Evolutionary conservation across 2,329 filamentous ascomycete species (phyloP).

Genomic region (Ascosphaera pollenicola): DNA sequence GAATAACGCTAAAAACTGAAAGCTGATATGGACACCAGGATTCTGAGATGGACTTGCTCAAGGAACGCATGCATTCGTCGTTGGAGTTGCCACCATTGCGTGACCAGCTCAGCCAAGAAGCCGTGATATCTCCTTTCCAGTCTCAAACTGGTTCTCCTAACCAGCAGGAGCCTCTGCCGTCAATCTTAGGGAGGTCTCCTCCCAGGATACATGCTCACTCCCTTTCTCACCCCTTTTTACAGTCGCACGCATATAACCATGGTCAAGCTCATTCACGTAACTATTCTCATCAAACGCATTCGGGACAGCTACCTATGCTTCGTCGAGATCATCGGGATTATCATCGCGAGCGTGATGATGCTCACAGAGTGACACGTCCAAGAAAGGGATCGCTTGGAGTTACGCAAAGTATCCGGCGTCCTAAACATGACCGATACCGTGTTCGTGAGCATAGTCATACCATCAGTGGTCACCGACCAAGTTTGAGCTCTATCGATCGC

Average conservation of each 20-base stretch:
- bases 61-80: slow-evolving; percentile 38
- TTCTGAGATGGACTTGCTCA: slow-evolving; percentile 45
- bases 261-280: slow-evolving; percentile 38
- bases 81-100: slow-evolving; percentile 55
- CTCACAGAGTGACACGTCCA: slow-evolving; percentile 41
- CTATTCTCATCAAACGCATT: slow-evolving; percentile 13
- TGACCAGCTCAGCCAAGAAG: slow-evolving; percentile 47
- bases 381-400: slow-evolving; percentile 55
- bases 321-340: slow-evolving; percentile 28
- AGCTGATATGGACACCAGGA: slow-evolving; percentile 27
- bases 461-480: slow-evolving; percentile 39
- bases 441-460: slow-evolving; percentile 39
- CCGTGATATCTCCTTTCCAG: slow-evolving; percentile 38
- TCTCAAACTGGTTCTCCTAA: slow-evolving; percentile 20
- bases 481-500: slow-evolving; percentile 42
- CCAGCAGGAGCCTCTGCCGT: slow-evolving; percentile 58
- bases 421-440: slow-evolving; percentile 59
- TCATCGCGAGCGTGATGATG: background rate
- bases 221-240: slow-evolving; percentile 45
- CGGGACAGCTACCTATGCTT: slow-evolving; percentile 67
- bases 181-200: slow-evolving; percentile 39
- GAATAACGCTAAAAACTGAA: slow-evolving; percentile 4
- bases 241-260: background rate
- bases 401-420: slow-evolving; percentile 51
- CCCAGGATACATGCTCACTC: slow-evolving; percentile 6